These are phyloP conservation scores for Candida nemodendra DNA, from an alignment of 805 yeast genomes.

Conservation along the genomic window DNA sequence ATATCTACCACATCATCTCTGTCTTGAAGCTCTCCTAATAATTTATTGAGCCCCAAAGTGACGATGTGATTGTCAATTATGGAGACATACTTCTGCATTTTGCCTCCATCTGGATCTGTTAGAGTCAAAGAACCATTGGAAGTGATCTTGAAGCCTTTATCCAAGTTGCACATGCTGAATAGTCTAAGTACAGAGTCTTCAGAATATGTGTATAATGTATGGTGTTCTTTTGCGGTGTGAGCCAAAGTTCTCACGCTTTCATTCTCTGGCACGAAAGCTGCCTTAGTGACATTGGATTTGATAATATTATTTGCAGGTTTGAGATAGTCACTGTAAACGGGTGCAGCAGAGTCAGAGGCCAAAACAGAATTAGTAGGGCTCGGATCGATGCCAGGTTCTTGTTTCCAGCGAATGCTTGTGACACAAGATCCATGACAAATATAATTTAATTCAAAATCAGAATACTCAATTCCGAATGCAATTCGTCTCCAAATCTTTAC, in stretches of 20 bases:
- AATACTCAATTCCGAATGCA: constrained; percentile 61
- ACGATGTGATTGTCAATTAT: constrained; percentile 40
- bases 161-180: constrained; percentile 67
- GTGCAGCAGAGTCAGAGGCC: constrained; percentile 9
- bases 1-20: constrained; percentile 4
- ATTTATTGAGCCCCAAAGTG: constrained; percentile 26
- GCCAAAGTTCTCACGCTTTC: constrained; percentile 7
- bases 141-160: constrained; percentile 54
- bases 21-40: constrained; percentile 20
- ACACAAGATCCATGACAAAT: constrained; percentile 64
- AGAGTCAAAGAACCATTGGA: constrained; percentile 52
- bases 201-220: constrained; percentile 64
- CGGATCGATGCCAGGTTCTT: constrained; percentile 6
- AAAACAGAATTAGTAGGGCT: constrained; percentile 1
- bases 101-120: constrained; percentile 14
- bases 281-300: constrained; percentile 19
- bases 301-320: constrained; percentile 31
- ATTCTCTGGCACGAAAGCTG: constrained; percentile 6
- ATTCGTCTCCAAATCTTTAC: constrained; percentile 79
- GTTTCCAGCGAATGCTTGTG: constrained; percentile 58
- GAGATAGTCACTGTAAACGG: constrained; percentile 14
- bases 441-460: constrained; percentile 66
- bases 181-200: constrained; percentile 58
- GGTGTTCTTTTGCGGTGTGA: constrained; percentile 34
- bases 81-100: constrained; percentile 23